These are phyloP conservation scores for Escovopsis sp. DNA, from an alignment of 2,329 filamentous ascomycete genomes.

Conservation along the genomic window DNA sequence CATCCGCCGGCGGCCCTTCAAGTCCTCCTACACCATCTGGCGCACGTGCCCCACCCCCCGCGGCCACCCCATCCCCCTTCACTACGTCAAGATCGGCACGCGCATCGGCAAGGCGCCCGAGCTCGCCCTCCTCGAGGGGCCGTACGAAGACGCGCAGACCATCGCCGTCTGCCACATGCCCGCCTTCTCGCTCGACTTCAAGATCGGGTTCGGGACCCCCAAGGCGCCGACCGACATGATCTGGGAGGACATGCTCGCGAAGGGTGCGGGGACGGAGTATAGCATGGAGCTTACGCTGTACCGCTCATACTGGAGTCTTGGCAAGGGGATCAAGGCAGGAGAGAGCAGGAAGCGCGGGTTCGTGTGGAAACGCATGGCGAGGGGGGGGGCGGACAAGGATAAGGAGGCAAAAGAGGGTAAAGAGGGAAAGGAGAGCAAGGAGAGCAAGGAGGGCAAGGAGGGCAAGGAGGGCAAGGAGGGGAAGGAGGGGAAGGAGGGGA, in stretches of 20 bases:
- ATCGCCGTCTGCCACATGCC: slow-evolving; percentile 8
- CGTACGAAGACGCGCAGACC: slow-evolving; percentile 1
- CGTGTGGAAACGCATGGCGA: slow-evolving; percentile 5
- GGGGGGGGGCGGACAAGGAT: no score
- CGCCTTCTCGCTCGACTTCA: slow-evolving; percentile 6
- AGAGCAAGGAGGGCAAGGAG: slow-evolving; percentile 6
- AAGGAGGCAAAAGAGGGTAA: slow-evolving; percentile 8
- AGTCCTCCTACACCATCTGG: slow-evolving; percentile 2
- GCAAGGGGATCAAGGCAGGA: not conserved
- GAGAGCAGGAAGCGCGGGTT: slow-evolving; percentile 4
- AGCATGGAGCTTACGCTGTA: slow-evolving; percentile 1
- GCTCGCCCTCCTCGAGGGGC: slow-evolving; percentile 8
- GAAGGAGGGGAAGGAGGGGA: slow-evolving; percentile 2
- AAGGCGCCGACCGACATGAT: not conserved
- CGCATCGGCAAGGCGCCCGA: slow-evolving; percentile 1
- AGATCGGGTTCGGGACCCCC: slow-evolving; percentile 10
- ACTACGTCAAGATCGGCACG: slow-evolving; percentile 4
- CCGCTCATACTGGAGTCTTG: not conserved
- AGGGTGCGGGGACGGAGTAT: slow-evolving; percentile 3
- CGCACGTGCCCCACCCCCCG: not conserved
- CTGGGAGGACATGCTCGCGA: slow-evolving; percentile 10
- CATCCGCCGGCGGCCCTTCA: slow-evolving; percentile 1
- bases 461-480: slow-evolving; percentile 8
- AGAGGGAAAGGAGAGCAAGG: slow-evolving; percentile 4
- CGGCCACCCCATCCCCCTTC: not conserved